Percentiles rank a stretch among this genome's conserved stretches.
Conservation (phyloP, 192 early-diverging fungal genomes). For the Coemansia sp. region DNA sequence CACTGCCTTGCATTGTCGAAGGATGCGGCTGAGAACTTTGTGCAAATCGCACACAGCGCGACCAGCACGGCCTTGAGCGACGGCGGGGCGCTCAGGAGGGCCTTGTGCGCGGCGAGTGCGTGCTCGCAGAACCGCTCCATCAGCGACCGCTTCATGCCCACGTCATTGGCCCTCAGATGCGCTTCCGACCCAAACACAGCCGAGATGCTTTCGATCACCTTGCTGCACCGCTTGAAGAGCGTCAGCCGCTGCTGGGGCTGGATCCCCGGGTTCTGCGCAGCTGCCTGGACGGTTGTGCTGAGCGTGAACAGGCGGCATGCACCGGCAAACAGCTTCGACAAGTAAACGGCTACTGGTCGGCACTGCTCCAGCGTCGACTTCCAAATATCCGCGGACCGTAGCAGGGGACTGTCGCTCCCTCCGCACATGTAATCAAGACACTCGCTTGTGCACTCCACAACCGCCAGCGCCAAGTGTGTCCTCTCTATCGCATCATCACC, state of each 20-base stretch:
- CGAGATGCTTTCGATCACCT: conserved; percentile 22
- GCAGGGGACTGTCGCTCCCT: conserved; percentile 14
- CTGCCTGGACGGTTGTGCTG: conserved; percentile 1
- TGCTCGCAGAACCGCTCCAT: conserved; percentile 20
- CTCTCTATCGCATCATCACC: not conserved
- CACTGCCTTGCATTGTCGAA: conserved; percentile 27
- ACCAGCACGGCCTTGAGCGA: conserved; percentile 36
- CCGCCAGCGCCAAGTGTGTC: conserved; percentile 6
- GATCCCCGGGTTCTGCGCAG: conserved; percentile 2
- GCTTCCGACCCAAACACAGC: conserved; percentile 21
- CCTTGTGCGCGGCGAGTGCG: conserved; percentile 17
- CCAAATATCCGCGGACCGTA: conserved; percentile 34
- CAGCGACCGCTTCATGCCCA: conserved; percentile 30
- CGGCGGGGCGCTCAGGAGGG: conserved; percentile 27
- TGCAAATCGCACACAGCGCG: conserved; percentile 26
- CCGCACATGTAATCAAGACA: conserved; percentile 19
- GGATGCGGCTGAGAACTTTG: conserved; percentile 11
- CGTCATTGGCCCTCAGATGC: conserved; percentile 13
- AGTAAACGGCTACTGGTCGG: conserved; percentile 20
- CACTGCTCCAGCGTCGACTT: conserved; percentile 31
- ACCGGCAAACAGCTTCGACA: conserved; percentile 26
- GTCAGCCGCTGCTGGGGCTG: not conserved
- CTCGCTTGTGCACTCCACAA: conserved; percentile 5
- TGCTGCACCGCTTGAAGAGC: conserved; percentile 11
- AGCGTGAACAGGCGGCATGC: conserved; percentile 17